Evolutionary conservation across 2,329 filamentous ascomycete species (phyloP), one percentile per base, ranked within the genome.

Genomic region (Botrytis galanthina): DNA sequence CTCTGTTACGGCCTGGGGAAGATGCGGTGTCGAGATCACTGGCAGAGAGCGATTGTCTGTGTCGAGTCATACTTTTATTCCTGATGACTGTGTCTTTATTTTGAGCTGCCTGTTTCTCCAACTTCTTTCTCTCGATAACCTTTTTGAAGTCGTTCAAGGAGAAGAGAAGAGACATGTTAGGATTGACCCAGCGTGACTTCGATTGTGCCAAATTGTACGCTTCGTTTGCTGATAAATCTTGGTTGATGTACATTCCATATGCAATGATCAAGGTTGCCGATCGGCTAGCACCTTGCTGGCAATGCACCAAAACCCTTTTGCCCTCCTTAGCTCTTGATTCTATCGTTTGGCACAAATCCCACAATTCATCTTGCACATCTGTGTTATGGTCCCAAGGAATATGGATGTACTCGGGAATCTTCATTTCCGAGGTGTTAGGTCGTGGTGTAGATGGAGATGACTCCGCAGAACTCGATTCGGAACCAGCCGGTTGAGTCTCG

Each of bases 91-190:
- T 83, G 51, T 61, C 46, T 42, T 51, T 68, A 16, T 68, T 42
- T 37, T 57, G 48, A 85, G 75, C 68, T n/a, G 73, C 74, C 16
- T 74, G 75, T 68, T 78, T 79, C 82, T 83, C 78, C 6, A 82
- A 75, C 76, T 83, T 87, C 81, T 84, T 88, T 79, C 85, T 87
- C 1, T 86, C 82, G 4, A 91, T 81, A 67, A 90, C 85, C 79
- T 91, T 91, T 77, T 91, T 89, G 80, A 95, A 95, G 79, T 95
- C 93, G 81, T 95, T 93, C 66, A 97, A 84, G 77, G 93, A 94
- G 86, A 96, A 96, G 87, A 97, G 94, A 77, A 97, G 86, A 77
- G 93, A 93, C 93, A 97, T 97, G 82, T 97, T 97, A 0, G 93
- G 93, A 74, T 93, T 94, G 78, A 97, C 95, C 93, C 93, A 97